phyloP scores from a whole-genome alignment of 1,284 basidiomycete genomes.

The Leccinum pachyderme region DNA sequence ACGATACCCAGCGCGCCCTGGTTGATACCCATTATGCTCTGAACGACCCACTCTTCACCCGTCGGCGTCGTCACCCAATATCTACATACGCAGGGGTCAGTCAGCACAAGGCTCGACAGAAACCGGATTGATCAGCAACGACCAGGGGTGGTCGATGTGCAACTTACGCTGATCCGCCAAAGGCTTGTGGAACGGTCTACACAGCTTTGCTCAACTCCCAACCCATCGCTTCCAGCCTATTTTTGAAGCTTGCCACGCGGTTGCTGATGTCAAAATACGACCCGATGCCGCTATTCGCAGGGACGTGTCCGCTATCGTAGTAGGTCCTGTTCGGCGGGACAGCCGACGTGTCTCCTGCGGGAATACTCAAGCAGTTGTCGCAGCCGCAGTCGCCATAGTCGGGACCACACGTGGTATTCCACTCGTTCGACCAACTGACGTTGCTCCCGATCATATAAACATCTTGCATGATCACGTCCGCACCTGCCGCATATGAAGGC shows the following conservation, averaged over 20 bases:
- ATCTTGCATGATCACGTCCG: slow-evolving; percentile 62
- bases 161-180: slow-evolving; percentile 56
- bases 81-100: slow-evolving; percentile 32
- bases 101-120: too few species aligned
- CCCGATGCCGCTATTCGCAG: slow-evolving; percentile 32
- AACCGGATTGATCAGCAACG: neutral
- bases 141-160: neutral
- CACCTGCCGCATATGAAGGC: slow-evolving; percentile 53
- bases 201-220: slow-evolving; percentile 55
- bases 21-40: slow-evolving; percentile 65
- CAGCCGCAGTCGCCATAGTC: slow-evolving; percentile 72
- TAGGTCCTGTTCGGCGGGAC: slow-evolving; percentile 28
- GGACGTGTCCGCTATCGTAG: slow-evolving; percentile 13
- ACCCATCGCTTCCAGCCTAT: slow-evolving; percentile 58
- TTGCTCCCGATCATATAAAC: slow-evolving; percentile 66
- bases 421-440: slow-evolving; percentile 57
- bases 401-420: slow-evolving; percentile 52
- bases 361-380: slow-evolving; percentile 46
- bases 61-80: slow-evolving; percentile 69
- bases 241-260: slow-evolving; percentile 60
- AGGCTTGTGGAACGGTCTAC: slow-evolving; percentile 78
- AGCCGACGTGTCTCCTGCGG: slow-evolving; percentile 21
- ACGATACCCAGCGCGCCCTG: slow-evolving; percentile 67
- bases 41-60: slow-evolving; percentile 64
- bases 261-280: slow-evolving; percentile 54